Evolutionary conservation across 305 asterid genomes (phyloP), one percentile per base, ranked within the genome.

Genomic region (Plantago coronopus): DNA sequence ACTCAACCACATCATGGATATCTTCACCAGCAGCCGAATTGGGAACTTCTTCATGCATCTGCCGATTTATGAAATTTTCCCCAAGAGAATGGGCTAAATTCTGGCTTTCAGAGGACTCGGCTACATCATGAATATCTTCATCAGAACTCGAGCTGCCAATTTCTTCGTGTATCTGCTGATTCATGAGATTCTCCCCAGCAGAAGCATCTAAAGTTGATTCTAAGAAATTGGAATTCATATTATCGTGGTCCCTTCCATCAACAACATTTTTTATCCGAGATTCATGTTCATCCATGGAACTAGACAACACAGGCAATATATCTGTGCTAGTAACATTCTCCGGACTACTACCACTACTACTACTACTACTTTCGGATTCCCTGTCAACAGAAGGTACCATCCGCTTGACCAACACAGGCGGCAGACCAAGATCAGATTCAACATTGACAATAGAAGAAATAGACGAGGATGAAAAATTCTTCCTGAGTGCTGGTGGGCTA

Each of bases 401-500:
- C 58, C 70, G 60, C 74, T 79, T 84, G 55, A 75, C 83, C 54
- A 65, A 14, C 47, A 57, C 77, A 64, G 81, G 74, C 9, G 78
- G 65, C 11, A 67, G 64, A 65, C 59, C 75, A 18, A 31, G 70
- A 69, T 79, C 89, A 48, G 72, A 63, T 48, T 76, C 88, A 20
- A 48, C 81, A 65, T 70, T 77, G 71, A 75, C 72, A 67, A 79
- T 89, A 44, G 82, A 76, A 65, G 81, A 73, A 55, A 71, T 43
- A 17, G 90, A 78, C 47, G 95, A 72, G 60, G 83, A 74, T 16
- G 78, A 57, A 10, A 59, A 57, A 23, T 63, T 73, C 25, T 62
- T 70, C 64, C 59, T 57, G 59, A 74, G 29, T 43, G 14, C 71
- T 43, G 80, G 68, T 12, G 89, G 89, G 49, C 89, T 82, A 9